Percentiles rank a stretch among this genome's conserved stretches.
These are phyloP conservation scores for Apiotrichum mycotoxinovorans DNA, from an alignment of 1,284 basidiomycete species.

Conservation along the genomic window DNA sequence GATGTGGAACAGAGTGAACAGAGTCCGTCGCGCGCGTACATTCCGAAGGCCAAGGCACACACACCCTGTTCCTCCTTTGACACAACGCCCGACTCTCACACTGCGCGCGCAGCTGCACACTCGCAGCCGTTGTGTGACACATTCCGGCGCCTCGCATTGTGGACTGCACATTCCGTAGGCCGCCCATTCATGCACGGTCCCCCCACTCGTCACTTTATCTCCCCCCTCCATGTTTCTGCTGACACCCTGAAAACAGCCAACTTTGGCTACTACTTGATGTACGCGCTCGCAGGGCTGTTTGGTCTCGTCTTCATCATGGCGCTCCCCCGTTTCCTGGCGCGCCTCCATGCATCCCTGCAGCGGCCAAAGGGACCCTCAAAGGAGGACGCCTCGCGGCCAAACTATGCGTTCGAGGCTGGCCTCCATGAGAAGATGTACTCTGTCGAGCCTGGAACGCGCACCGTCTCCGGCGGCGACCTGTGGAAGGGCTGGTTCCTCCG, in stretches of 20 bases:
- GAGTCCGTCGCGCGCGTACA: too few species aligned
- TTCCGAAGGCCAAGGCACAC: too few species aligned
- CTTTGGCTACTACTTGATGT: conserved; percentile 21
- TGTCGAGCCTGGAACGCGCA: conserved; percentile 3
- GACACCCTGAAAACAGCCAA: neutral
- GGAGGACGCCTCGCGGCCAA: conserved; percentile 6
- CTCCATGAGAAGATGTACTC: neutral
- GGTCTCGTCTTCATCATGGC: conserved; percentile 33
- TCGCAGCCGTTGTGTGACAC: too few species aligned
- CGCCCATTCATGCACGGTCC: too few species aligned
- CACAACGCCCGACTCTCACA: too few species aligned
- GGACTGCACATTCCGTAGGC: neutral
- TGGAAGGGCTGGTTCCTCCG: conserved; percentile 31
- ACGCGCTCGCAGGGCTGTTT: conserved; percentile 29
- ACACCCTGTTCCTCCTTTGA: too few species aligned
- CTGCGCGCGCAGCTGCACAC: too few species aligned
- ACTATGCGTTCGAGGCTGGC: conserved; percentile 6
- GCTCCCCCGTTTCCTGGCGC: conserved; percentile 43
- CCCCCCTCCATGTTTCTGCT: too few species aligned
- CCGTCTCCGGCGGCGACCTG: conserved; percentile 34
- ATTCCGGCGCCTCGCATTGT: too few species aligned
- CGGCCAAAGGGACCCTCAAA: conserved; percentile 4
- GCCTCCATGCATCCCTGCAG: conserved; percentile 36
- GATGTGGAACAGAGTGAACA: too few species aligned
- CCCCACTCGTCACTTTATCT: too few species aligned